phyloP scores from a whole-genome alignment of 306 rosid genomes.

The Leucaena leucocephala region DNA sequence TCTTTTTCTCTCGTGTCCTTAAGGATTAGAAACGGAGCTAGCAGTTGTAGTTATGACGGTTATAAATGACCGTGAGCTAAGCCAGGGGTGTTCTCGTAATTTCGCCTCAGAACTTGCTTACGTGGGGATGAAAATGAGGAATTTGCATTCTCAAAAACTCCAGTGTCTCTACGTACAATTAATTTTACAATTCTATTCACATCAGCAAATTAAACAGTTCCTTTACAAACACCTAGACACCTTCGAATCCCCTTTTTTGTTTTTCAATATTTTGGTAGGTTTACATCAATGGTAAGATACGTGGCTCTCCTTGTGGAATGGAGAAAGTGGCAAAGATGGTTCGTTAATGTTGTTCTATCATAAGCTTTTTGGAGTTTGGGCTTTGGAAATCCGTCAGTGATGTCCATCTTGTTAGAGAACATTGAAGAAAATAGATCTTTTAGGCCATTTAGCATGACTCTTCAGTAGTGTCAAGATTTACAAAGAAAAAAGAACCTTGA shows the following conservation, averaged over 20 bases:
- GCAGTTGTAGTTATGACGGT: not conserved
- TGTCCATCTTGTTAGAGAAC: not conserved
- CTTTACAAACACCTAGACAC: not conserved
- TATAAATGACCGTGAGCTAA: not conserved
- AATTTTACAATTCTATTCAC: not conserved
- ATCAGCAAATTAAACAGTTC: too few relatives aligned
- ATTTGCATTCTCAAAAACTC: too few relatives aligned
- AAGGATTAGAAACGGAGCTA: not conserved
- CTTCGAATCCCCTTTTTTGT: not conserved
- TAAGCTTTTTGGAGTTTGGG: not conserved
- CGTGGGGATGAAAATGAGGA: not conserved
- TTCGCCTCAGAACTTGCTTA: not conserved
- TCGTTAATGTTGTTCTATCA: not conserved
- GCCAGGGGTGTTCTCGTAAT: not conserved
- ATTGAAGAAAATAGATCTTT: too few relatives aligned
- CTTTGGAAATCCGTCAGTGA: not conserved
- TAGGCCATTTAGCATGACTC: not conserved
- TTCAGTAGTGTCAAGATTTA: too few relatives aligned
- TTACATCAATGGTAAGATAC: not conserved
- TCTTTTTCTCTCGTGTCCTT: not conserved
- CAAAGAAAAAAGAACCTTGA: not conserved
- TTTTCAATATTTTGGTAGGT: not conserved
- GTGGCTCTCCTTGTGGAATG: not conserved
- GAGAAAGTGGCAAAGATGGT: not conserved
- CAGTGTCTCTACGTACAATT: not conserved